Percentiles rank a stretch among this genome's conserved stretches.
These are phyloP conservation scores for Mycena leptocephala DNA, from an alignment of 768 basidiomycete species.

Conservation along the genomic window DNA sequence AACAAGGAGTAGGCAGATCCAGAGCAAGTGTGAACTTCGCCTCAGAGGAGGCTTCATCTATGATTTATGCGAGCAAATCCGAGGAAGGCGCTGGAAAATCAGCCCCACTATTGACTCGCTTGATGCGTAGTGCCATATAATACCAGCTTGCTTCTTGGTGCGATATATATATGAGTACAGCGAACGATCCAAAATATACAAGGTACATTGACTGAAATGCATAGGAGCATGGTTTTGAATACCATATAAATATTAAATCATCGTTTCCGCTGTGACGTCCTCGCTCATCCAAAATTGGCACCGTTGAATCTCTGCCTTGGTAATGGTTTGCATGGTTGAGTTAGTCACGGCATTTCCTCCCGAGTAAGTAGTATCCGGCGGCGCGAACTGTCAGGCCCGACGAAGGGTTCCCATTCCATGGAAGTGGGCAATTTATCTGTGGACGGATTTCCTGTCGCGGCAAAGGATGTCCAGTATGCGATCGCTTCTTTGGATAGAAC, in stretches of 20 bases:
- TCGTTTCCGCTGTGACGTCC: constrained; percentile 50
- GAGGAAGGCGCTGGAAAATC: too few species aligned
- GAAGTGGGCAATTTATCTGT: constrained; percentile 39
- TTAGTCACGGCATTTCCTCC: constrained; percentile 43
- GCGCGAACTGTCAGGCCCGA: constrained; percentile 22
- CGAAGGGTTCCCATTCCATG: constrained; percentile 46
- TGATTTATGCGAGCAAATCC: too few species aligned
- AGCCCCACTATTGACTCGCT: too few species aligned
- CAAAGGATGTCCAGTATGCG: constrained; percentile 63
- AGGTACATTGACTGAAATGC: too few species aligned
- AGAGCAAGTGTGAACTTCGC: too few species aligned
- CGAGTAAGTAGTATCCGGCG: constrained; percentile 45
- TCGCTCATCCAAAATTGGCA: constrained; percentile 62
- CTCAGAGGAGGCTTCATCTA: too few species aligned
- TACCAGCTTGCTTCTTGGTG: too few species aligned
- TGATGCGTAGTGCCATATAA: too few species aligned
- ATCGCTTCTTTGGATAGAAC: constrained; percentile 57
- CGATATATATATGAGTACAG: too few species aligned
- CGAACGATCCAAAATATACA: too few species aligned
- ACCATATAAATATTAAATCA: constrained; percentile 1
- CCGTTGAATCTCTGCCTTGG: constrained; percentile 49
- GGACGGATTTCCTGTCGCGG: constrained; percentile 48
- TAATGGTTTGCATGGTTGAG: constrained; percentile 48
- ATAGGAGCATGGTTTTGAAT: neutral
- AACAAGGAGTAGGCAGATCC: too few species aligned